A percentile compares a stretch with the other conserved stretches of the same genome.
Evolutionary conservation across 2,329 filamentous ascomycete genomes (phyloP).

Genomic region (Talaromyces sp.): DNA sequence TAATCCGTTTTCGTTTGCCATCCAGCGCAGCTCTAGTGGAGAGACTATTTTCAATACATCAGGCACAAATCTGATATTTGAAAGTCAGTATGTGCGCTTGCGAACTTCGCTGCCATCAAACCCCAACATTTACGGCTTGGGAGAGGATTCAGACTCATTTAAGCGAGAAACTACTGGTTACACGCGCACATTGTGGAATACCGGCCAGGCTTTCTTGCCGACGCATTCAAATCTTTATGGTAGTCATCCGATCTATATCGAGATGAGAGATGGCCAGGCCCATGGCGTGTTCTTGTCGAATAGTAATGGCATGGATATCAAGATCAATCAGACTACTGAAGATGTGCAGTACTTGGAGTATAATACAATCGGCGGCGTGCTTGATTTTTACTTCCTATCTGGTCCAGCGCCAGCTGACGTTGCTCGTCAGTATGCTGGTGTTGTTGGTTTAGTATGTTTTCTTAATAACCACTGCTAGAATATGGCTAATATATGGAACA

Average conservation of each 20-base stretch:
- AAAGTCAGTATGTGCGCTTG: constrained; percentile 74
- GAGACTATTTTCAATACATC: constrained; percentile 65
- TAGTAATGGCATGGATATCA: constrained; percentile 73
- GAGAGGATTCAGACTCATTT: constrained; percentile 71
- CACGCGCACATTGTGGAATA: constrained; percentile 66
- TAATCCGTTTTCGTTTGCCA: constrained; percentile 65
- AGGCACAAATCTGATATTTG: constrained; percentile 65
- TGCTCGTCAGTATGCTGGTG: constrained; percentile 56
- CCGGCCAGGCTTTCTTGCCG: constrained; percentile 62
- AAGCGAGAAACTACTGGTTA: constrained; percentile 66
- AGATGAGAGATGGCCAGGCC: constrained; percentile 59
- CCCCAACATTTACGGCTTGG: constrained; percentile 73
- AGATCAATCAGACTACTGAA: constrained; percentile 61
- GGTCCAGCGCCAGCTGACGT: constrained; percentile 59
- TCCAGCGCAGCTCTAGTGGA: constrained; percentile 38
- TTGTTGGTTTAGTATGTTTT: constrained; percentile 42
- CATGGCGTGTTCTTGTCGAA: constrained; percentile 69
- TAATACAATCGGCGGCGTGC: constrained; percentile 72
- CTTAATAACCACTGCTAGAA: neutral
- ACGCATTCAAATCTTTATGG: constrained; percentile 66
- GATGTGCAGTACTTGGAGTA: constrained; percentile 70
- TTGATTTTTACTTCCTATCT: constrained; percentile 68
- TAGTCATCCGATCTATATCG: constrained; percentile 69
- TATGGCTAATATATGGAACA: neutral
- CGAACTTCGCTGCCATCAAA: constrained; percentile 65